Evolutionary conservation across 208 protist genomes (phyloP), one percentile per base, ranked within the genome.

Genomic region (Trypanosoma platydactyli): DNA sequence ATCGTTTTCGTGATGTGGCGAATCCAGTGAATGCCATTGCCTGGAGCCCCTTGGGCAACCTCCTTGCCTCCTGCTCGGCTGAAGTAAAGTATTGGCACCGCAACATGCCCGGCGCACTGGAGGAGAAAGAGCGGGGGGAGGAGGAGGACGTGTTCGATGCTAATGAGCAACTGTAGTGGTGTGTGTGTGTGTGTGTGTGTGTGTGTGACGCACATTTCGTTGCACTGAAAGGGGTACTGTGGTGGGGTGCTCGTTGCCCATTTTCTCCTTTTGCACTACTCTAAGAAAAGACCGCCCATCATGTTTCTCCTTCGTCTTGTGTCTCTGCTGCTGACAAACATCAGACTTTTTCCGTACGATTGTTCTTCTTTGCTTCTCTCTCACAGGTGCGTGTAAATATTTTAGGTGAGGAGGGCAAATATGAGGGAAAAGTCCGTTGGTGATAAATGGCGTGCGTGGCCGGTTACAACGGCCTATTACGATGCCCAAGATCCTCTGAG

Each of bases 61-160:
- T 96, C 27, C 75, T 96, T 15, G 84, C 88, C 6, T 89, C 90
- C 1, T 85, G 86, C 49, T 79, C 84, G 2, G 72, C 76, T 11
- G 86, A 96, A 70, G 86, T 96, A 48, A 92, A 92, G 73, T 92
- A 92, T 75, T 96, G 90, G 90, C 80, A 75, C 29, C 80, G 90
- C 29, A 94, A 92, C 54, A 92, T 90, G 59, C 90, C 90, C 3
- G 90, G 90, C 13, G 89, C 89, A 52, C 68, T 90, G 57, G 89
- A 91, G 66, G 89, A 95, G 75, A 79, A 80, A 63, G 84, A 92
- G 69, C 84, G 81, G 20, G 84, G 83, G 1, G 84, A 71, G 25
- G 79, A 90, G 53, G 81, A 87, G 6, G 82, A 91, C 59, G 76
- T 95, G 22, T 68, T 92, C 44, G 80, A 89, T 18, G 71, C 83